Evolutionary conservation across 169 alveolate species (phyloP).

Genomic region (Plasmodium cynomolgi): DNA sequence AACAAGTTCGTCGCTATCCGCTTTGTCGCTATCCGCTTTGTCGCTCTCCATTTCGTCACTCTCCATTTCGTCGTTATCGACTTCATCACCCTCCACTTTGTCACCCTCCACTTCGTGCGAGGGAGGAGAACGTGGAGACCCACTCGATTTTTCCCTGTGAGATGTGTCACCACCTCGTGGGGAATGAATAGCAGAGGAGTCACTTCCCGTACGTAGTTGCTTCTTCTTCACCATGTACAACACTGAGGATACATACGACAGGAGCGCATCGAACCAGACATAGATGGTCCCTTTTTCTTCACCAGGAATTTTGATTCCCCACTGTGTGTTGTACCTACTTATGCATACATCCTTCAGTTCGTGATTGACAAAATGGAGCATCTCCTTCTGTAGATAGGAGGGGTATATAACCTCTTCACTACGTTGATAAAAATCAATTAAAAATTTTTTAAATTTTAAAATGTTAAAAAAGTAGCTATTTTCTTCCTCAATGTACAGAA

Average conservation of each 20-base stretch:
- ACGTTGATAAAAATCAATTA: slow-evolving; percentile 68
- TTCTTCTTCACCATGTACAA: background rate
- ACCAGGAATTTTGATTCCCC: slow-evolving; percentile 80
- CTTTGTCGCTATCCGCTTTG: no score
- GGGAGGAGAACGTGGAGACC: background rate
- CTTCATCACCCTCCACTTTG: background rate
- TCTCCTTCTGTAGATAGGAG: slow-evolving; percentile 53
- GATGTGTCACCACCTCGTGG: background rate
- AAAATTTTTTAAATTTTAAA: slow-evolving; percentile 67
- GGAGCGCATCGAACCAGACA: slow-evolving; percentile 94
- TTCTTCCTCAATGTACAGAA: slow-evolving; percentile 78
- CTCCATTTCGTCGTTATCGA: background rate
- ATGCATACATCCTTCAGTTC: slow-evolving; percentile 80
- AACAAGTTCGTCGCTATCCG: background rate
- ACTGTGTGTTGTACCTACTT: slow-evolving; percentile 79
- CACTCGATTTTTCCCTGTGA: background rate
- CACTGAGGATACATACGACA: slow-evolving; percentile 86
- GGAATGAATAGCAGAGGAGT: background rate
- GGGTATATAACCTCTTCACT: slow-evolving; percentile 73
- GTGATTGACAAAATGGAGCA: slow-evolving; percentile 23
- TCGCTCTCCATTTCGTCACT: background rate
- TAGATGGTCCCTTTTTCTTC: slow-evolving; percentile 87
- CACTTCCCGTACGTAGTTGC: background rate
- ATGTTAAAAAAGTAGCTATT: slow-evolving; percentile 82
- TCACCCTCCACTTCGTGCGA: background rate